Evolutionary conservation across 257 asterid genomes (phyloP).

Genomic region (Solanum pinnatisectum): DNA sequence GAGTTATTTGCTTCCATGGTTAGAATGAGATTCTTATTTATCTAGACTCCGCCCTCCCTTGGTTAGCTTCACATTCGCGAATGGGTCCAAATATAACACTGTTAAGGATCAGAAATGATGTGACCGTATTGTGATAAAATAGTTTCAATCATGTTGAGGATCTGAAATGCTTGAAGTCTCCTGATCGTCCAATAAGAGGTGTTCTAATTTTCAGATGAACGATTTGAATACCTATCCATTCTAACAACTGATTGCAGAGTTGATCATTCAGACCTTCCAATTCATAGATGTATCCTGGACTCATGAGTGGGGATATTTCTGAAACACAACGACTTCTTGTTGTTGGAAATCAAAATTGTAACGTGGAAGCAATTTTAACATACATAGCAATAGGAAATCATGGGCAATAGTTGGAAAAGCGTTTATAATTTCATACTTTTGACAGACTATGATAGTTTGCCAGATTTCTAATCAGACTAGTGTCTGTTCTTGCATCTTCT

Average conservation of each 20-base stretch:
- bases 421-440: background rate
- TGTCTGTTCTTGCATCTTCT: background rate
- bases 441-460: background rate
- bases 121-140: background rate
- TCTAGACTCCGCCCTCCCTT: background rate
- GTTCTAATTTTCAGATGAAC: background rate
- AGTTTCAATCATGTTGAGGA: background rate
- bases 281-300: background rate
- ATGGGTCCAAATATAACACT: background rate
- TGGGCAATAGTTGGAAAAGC: background rate
- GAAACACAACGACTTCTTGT: background rate
- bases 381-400: background rate
- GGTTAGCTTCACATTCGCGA: background rate
- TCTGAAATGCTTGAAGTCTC: background rate
- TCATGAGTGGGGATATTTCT: background rate
- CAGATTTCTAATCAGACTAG: background rate
- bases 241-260: background rate
- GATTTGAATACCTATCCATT: background rate
- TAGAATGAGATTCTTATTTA: background rate
- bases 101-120: background rate
- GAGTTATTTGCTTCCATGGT: background rate
- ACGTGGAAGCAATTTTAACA: background rate
- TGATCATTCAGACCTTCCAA: background rate
- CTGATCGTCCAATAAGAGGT: background rate
- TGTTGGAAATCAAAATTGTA: background rate